Evolutionary conservation across 208 protist genomes (phyloP), one percentile per base, ranked within the genome.

Genomic region (Trypanosoma melophagium): DNA sequence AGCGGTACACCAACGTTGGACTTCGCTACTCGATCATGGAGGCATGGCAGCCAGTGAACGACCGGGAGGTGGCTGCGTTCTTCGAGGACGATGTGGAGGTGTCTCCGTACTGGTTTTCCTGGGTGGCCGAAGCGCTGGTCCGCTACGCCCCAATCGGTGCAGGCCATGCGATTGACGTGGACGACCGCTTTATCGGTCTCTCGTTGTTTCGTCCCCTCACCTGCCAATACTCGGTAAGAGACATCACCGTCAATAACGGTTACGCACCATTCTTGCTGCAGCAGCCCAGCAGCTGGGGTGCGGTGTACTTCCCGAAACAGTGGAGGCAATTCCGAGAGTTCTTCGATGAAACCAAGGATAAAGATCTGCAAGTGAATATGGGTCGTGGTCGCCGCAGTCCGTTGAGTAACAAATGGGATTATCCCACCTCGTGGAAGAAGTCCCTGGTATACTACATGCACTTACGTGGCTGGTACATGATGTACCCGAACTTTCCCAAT

Each of bases 81-180:
- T 61, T 96, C n/a, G 81, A 89, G 16, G 72, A 83, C 7, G 66
- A 78, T 40, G 61, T 68, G 0, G 58, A 38, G 12, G 61, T 92
- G 22, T 85, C 82, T 0, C 67, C 56, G 25, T 49, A 77, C 24
- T 96, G 87, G 87, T 84, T 82, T 52, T 57, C 56, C 19, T 92
- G 83, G 86, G 35, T 75, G 19, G 5, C 68, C 25, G 40, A 66
- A 9, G 82, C 76, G 13, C 19, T 94, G 1, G 13, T 13, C 3
- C 31, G 49, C 13, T 89, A 92, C 60, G 54, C 41, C 17, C 56
- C 51, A n/a, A 47, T 66, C 17, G 40, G 41, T 5, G 16, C 10
- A 14, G 12, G 22, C 0, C 38, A 57, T 31, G 10, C 3, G 8
- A 63, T 56, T 42, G 40, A 40, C 10, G 35, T 50, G 16, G 70